Base-by-base conservation (phyloP, 306 rosid genomes). In the Begonia loranthoides region DNA sequence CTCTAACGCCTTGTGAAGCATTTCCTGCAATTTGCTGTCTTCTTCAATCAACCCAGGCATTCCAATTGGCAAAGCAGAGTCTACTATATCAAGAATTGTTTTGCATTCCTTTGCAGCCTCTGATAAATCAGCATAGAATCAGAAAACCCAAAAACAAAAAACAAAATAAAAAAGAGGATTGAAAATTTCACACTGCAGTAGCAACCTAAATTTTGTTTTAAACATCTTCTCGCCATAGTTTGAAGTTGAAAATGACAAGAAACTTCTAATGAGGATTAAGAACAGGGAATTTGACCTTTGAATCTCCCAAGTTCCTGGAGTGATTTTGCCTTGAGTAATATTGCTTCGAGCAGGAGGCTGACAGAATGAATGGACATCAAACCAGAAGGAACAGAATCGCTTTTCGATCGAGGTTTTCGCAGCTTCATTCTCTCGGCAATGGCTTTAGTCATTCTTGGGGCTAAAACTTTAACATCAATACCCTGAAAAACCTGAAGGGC, bases 401-500 rank as follows among this genome's bases (percentile, higher is more conserved):
- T 72, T 66, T 80, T 86, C 11, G 70, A 57, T 22, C 82, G 80
- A 10, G 76, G 64, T 53, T 71, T 86, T 47, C 72, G 64, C 51
- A 34, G 92, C 68, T 70, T 75, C 17, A 61, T 76, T 63, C 81
- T 80, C 75, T 74, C 74, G 50, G 82, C 61, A 51, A 82, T 82
- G 14, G 88, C 94, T 73, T 53, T 76, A 16, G 70, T 64, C 94
- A 90, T 90, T 70, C 86, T 76, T 57, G 87, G 88, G 19, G 70
- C 63, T 63, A 90, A 74, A 50, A 66, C 55, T 60, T 22, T 75
- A 3, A 76, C 73, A 51, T 86, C 99, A 52, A 86, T 86, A 17
- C 99, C 99, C 53, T 80, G 92, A 86, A 90, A 80, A 47, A 90
- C 94, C 66, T 78, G 87, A 53, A 86, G 93, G 38, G 99, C 88